These are phyloP conservation scores for Xylariaceae sp. DNA, from an alignment of 2,329 filamentous ascomycete genomes.

Conservation along the genomic window DNA sequence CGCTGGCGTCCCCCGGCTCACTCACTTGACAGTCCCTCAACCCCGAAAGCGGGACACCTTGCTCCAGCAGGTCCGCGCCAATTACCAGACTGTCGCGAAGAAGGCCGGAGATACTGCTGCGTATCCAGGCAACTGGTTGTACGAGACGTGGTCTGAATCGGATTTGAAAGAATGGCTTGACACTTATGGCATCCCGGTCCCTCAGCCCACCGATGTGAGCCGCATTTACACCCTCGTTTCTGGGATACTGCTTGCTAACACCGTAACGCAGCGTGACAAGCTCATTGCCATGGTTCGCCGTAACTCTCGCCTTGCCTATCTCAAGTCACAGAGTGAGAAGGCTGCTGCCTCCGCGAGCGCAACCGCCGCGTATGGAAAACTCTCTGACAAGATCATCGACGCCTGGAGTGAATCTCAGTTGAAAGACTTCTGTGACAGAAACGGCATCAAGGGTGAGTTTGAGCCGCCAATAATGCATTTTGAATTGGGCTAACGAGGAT, in stretches of 20 bases:
- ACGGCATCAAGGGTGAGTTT: conserved; percentile 56
- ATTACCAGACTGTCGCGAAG: conserved; percentile 73
- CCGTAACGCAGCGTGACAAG: conserved; percentile 60
- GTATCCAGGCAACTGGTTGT: conserved; percentile 97
- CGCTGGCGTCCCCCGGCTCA: background rate
- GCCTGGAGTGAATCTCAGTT: conserved; percentile 84
- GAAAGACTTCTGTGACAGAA: conserved; percentile 90
- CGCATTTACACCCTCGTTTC: background rate
- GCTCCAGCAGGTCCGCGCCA: conserved; percentile 69
- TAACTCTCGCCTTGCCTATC: conserved; percentile 74
- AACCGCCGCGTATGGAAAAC: conserved; percentile 62
- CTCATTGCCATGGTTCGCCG: conserved; percentile 85
- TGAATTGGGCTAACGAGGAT: conserved; percentile 10
- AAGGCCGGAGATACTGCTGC: conserved; percentile 66
- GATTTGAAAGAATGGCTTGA: conserved; percentile 94
- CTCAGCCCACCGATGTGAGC: conserved; percentile 64
- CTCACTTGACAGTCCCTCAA: conserved; percentile 56
- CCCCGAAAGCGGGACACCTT: conserved; percentile 80
- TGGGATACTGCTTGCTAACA: conserved; percentile 17
- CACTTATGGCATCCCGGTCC: conserved; percentile 75
- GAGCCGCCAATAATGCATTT: background rate
- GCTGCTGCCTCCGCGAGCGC: conserved; percentile 59
- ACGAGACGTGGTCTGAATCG: conserved; percentile 84
- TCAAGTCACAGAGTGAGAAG: conserved; percentile 58
- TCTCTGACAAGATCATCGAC: conserved; percentile 80